Base-by-base conservation (phyloP, 2,329 filamentous ascomycete genomes). In the Fusarium paranaense region DNA sequence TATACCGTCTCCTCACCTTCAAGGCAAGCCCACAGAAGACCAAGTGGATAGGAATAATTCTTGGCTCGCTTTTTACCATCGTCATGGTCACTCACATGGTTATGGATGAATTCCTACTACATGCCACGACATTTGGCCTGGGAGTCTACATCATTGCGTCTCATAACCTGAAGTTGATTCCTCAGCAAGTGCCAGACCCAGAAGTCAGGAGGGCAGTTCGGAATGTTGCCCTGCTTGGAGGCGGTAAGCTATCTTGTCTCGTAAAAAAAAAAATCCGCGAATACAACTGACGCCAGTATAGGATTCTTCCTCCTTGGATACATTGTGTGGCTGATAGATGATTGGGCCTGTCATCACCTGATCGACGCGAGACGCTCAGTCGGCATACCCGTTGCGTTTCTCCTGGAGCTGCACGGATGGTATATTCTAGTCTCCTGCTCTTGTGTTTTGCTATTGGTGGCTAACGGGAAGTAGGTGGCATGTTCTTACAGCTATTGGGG, bases 321-420 rank as follows among this genome's bases (percentile, higher is more conserved):
- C 33, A 59, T 80, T 3, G 75, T 84, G 6, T 85, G 84, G 84
- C 58, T 85, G 11, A 76, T 85, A 20, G 84, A 85, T 20, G 79
- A 80, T 3, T 84, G 76, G 63, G 78, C 78, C 1, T 85, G 84
- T 45, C 70, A 64, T 2, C 18, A 70, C 3, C 45, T 85, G 18
- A 81, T 73, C 0, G 63, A 69, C 1, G 70, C 75, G 14, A 78
- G 80, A 64, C 73, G 80, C 16, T 25, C 70, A 0, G 70, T 83
- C 40, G 84, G 84, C 0, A 35, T 83, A 6, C 84, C 84, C 0
- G 60, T 81, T 11, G 83, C 82, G 1, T 85, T 85, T 22, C 50
- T 84, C 0, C 70, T 84, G 3, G 83, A 85, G 67, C 63, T 85
- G 6, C 84, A 85, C 61, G 84, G 84, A 71, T 85, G 84, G 84